Evolutionary conservation across 2,329 filamentous ascomycete species (phyloP).

Genomic region (Claviceps africana): DNA sequence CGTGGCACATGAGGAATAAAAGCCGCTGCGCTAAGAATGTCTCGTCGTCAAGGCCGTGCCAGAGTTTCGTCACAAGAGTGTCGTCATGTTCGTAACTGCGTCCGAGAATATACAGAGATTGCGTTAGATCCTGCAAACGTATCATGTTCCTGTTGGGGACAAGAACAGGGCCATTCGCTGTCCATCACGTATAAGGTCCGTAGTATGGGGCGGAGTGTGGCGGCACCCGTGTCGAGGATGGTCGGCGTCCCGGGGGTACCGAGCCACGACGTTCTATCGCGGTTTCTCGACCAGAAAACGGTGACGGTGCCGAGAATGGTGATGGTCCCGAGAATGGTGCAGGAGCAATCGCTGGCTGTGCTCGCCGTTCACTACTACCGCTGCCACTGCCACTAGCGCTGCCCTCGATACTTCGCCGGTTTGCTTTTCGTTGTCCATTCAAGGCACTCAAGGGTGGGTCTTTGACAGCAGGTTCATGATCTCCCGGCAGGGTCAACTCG

Average conservation of each 20-base stretch:
- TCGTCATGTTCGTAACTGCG: conserved; percentile 2
- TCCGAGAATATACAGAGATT: background rate
- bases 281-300: conserved; percentile 1
- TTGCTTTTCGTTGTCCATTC: conserved; percentile 31
- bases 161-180: background rate
- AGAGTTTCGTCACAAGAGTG: background rate
- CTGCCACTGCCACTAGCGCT: background rate
- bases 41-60: background rate
- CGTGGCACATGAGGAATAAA: background rate
- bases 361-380: conserved; percentile 2
- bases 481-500: conserved; percentile 47
- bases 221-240: conserved; percentile 1
- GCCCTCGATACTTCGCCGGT: conserved; percentile 21
- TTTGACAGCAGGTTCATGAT: conserved; percentile 45
- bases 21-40: background rate
- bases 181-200: conserved; percentile 1
- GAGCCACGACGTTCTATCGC: conserved; percentile 1
- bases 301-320: background rate
- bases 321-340: background rate
- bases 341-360: background rate
- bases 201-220: conserved; percentile 2
- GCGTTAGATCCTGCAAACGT: background rate
- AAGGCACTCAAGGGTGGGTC: conserved; percentile 45
- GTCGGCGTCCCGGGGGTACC: conserved; percentile 1
- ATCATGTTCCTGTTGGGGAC: background rate